Evolutionary conservation across 208 protist species (phyloP).

Genomic region (Lotmaria passim): DNA sequence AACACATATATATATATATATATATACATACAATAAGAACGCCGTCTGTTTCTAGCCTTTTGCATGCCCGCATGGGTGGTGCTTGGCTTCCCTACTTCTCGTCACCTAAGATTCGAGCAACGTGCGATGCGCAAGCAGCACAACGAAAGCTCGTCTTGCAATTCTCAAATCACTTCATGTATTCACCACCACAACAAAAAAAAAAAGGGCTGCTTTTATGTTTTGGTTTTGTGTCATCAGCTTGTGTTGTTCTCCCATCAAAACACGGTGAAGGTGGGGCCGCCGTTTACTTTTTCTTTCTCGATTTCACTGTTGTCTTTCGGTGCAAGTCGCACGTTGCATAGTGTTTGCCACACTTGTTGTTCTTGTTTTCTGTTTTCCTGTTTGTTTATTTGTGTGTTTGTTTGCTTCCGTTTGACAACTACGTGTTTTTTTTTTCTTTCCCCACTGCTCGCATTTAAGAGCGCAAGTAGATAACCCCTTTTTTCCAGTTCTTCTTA

Average conservation of each 20-base stretch:
- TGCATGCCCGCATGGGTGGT: background rate
- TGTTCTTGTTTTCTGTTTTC: slow-evolving; percentile 5
- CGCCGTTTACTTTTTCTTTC: no score
- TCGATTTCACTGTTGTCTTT: no score
- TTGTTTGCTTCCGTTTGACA: slow-evolving; percentile 6
- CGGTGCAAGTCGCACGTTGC: no score
- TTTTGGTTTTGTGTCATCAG: no score
- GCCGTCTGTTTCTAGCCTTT: background rate
- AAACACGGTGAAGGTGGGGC: no score
- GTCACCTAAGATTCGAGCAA: no score
- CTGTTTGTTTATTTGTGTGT: background rate
- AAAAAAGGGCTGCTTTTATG: background rate
- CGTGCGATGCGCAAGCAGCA: no score
- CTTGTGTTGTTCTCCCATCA: no score
- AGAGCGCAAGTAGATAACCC: slow-evolving; percentile 14
- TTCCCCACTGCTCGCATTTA: slow-evolving; percentile 4
- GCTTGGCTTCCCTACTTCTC: no score
- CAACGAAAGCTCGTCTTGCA: no score
- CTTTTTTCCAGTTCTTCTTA: slow-evolving; percentile 23
- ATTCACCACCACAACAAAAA: background rate
- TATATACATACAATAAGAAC: background rate
- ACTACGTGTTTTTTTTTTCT: slow-evolving; percentile 12
- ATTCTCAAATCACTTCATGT: no score
- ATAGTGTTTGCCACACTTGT: background rate
- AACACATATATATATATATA: background rate